A percentile compares a stretch with the other conserved stretches of the same genome.
These are phyloP conservation scores for Pluteus cervinus DNA, from an alignment of 768 basidiomycete species.

Conservation along the genomic window DNA sequence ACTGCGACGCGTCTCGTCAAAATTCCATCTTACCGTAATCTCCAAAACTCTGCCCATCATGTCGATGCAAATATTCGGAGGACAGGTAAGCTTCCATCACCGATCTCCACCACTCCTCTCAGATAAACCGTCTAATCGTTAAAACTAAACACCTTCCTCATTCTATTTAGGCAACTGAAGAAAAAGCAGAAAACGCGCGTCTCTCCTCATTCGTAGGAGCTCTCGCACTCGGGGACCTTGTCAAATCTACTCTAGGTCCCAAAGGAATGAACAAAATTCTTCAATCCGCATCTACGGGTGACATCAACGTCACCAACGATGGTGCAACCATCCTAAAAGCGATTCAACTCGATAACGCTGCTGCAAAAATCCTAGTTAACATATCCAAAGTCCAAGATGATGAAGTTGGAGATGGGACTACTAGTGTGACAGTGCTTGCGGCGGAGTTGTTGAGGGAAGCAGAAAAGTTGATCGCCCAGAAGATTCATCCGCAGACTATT, in stretches of 20 bases:
- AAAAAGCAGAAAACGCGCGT: slow-evolving; percentile 97
- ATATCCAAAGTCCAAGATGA: slow-evolving; percentile 99
- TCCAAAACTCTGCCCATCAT: slow-evolving; percentile 27
- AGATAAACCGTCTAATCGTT: background rate
- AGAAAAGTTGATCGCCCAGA: slow-evolving; percentile 86
- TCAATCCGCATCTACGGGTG: slow-evolving; percentile 82
- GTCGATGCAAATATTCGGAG: slow-evolving; percentile 69
- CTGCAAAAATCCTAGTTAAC: slow-evolving; percentile 98
- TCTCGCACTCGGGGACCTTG: slow-evolving; percentile 93
- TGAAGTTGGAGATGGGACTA: slow-evolving; percentile 96
- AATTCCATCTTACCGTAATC: background rate
- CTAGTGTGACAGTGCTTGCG: slow-evolving; percentile 86
- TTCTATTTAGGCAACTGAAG: slow-evolving; percentile 67
- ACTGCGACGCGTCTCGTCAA: no score
- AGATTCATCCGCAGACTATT: slow-evolving; percentile 97
- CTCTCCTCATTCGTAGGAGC: slow-evolving; percentile 98
- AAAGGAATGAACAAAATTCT: slow-evolving; percentile 99
- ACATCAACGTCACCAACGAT: slow-evolving; percentile 97
- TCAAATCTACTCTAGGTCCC: slow-evolving; percentile 96
- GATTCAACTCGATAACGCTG: slow-evolving; percentile 96
- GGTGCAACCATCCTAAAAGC: slow-evolving; percentile 98
- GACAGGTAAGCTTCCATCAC: no score
- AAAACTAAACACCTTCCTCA: slow-evolving; percentile 1
- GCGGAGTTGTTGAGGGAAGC: slow-evolving; percentile 91
- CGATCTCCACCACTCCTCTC: slow-evolving; percentile 2